Evolutionary conservation across 1,284 basidiomycete species (phyloP).

Genomic region (Bondarzewia mesenterica): DNA sequence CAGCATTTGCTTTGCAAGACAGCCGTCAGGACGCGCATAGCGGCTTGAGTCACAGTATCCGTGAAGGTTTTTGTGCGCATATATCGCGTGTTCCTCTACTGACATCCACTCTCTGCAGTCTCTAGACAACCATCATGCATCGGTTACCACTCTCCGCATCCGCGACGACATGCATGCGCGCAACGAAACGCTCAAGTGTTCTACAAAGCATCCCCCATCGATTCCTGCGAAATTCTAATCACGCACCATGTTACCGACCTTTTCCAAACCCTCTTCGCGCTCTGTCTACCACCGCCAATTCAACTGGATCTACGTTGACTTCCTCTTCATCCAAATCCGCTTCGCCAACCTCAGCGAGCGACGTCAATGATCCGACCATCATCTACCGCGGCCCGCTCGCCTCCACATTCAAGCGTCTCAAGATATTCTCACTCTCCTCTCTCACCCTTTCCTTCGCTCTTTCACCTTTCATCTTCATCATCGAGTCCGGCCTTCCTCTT

Average conservation of each 20-base stretch:
- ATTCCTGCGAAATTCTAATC: background rate
- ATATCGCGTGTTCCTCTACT: background rate
- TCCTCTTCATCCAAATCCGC: background rate
- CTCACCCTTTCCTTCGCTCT: slow-evolving; percentile 64
- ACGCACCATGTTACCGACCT: background rate
- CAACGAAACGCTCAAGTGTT: background rate
- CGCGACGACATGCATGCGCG: background rate
- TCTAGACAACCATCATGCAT: background rate
- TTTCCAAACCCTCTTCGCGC: background rate
- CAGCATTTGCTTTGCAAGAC: too few species aligned
- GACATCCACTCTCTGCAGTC: background rate
- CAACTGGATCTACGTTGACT: background rate
- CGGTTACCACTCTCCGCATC: background rate
- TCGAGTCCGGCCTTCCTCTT: slow-evolving; percentile 68
- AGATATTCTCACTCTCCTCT: slow-evolving; percentile 78
- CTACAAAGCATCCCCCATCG: background rate
- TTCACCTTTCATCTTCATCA: slow-evolving; percentile 73
- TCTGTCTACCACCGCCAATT: background rate
- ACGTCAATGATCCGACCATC: background rate
- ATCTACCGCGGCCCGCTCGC: slow-evolving; percentile 60
- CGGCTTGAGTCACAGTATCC: background rate
- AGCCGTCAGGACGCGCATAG: background rate
- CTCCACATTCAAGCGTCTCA: slow-evolving; percentile 66
- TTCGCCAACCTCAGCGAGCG: background rate
- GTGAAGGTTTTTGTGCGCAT: background rate